Percentiles rank a stretch among this genome's conserved stretches.
phyloP scores from a whole-genome alignment of 306 rosid genomes.

The Luffa acutangula region DNA sequence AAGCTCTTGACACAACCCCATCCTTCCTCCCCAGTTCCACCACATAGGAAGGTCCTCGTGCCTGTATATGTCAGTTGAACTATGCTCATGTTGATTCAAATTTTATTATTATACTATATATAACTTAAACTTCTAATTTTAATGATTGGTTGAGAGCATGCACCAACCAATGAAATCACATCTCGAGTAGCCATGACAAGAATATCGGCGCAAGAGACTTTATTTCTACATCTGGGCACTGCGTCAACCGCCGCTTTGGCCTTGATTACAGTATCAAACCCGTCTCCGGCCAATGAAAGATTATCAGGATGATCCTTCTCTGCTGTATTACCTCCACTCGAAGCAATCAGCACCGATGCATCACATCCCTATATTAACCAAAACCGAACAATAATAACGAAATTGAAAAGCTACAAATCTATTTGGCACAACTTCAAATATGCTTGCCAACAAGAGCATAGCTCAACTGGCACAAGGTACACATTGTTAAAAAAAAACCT shows the following conservation, averaged over 20 bases:
- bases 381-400: too few species aligned
- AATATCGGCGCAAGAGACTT: conserved; percentile 71
- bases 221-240: conserved; percentile 36
- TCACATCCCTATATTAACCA: conserved; percentile 44
- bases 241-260: conserved; percentile 61
- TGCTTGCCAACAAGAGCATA: too few species aligned
- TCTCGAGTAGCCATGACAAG: conserved; percentile 65
- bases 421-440: too few species aligned
- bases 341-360: conserved; percentile 40
- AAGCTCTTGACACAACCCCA: conserved; percentile 44
- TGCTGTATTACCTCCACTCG: conserved; percentile 30
- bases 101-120: too few species aligned
- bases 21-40: conserved; percentile 66
- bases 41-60: conserved; percentile 48
- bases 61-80: conserved; percentile 10
- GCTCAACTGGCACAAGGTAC: too few species aligned
- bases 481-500: too few species aligned
- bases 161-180: conserved; percentile 38
- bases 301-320: conserved; percentile 66
- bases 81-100: too few species aligned
- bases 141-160: not conserved
- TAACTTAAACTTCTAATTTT: too few species aligned
- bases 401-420: too few species aligned
- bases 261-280: conserved; percentile 54
- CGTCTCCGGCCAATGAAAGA: conserved; percentile 65